Base-by-base conservation (phyloP, 1,139 yeast genomes). In the Candida sp. region DNA sequence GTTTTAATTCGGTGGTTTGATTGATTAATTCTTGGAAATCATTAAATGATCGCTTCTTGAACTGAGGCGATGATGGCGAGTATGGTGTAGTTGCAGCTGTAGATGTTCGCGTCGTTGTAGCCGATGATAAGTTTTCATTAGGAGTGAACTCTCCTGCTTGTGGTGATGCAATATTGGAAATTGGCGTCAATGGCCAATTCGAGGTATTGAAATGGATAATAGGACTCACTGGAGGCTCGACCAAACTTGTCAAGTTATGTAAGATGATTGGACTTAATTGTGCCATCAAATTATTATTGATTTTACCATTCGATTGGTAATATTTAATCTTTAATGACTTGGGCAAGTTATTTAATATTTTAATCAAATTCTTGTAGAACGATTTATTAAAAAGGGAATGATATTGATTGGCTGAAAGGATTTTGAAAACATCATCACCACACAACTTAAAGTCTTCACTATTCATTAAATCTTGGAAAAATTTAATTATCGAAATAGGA, bases 301-400 rank as follows among this genome's bases (percentile, higher is more conserved):
- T 15, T 49, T 66, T 67, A 43, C 68, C 64, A 35, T 57, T 59
- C 36, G 70, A 71, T 48, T 61, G 59, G 52, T 71, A 72, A 54
- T 73, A 73, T 51, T 71, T 73, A 45, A 66, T 55, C 47, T 69
- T 70, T 49, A 73, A 61, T 33, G 73, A 64, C 33, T 75, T 75
- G 34, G 79, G 79, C 5, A 78, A 77, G 49, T 71, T 65, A 50
- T 70, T 70, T 51, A 73, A 59, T 33, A 73, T 69, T 54, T 70
- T 72, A 41, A 66, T 55, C 51, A 71, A 63, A 45, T 60, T 60
- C 45, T 56, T 52, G 49, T 64, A 66, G 50, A 64, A 63, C 37
- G 46, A 45, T 47, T 57, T 57, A 49, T 44, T 42, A 15, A 50
- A 49, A 36, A 50, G 45, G 23, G 48, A 41, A 33, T 50, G 47